phyloP scores from a whole-genome alignment of 1,284 basidiomycete genomes.

The Puccinia hordei region DNA sequence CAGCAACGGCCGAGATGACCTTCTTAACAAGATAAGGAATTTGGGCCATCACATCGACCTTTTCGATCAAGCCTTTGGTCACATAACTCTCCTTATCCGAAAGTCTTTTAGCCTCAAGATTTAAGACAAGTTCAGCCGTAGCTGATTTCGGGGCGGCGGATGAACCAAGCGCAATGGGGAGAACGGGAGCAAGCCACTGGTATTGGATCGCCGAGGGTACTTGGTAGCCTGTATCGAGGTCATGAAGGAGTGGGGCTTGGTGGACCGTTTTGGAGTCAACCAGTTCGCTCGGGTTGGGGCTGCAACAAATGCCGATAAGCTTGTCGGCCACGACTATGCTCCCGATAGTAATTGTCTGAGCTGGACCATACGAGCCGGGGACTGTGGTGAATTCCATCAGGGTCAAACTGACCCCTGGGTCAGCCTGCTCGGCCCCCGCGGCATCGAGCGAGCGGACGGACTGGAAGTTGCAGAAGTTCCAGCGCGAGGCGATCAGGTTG shows the following conservation, averaged over 20 bases:
- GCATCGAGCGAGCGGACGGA: constrained; percentile 55
- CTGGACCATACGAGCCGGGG: constrained; percentile 52
- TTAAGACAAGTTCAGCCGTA: constrained; percentile 54
- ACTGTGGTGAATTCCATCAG: constrained; percentile 96
- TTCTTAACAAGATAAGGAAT: constrained; percentile 88
- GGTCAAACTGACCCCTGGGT: constrained; percentile 73
- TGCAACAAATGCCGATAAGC: constrained; percentile 71
- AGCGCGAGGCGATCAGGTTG: constrained; percentile 84
- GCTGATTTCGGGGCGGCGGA: constrained; percentile 14
- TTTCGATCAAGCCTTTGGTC: constrained; percentile 83
- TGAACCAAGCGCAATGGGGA: constrained; percentile 55
- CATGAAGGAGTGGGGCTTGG: constrained; percentile 66
- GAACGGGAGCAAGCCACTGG: constrained; percentile 75
- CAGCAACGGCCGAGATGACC: constrained; percentile 84
- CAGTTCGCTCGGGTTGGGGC: constrained; percentile 70
- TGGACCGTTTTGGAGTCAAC: constrained; percentile 73
- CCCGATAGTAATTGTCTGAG: constrained; percentile 74
- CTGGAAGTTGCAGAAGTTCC: constrained; percentile 94
- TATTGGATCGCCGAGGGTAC: constrained; percentile 73
- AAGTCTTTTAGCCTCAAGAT: constrained; percentile 66
- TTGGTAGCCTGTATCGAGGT: constrained; percentile 78
- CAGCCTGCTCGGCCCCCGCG: constrained; percentile 47
- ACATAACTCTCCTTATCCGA: constrained; percentile 65
- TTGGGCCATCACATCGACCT: constrained; percentile 94
- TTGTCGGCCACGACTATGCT: constrained; percentile 76